Evolutionary conservation across 75 land plant species (phyloP), one percentile per base, ranked within the genome.

Genomic region (Chamaecyparis obtusa): DNA sequence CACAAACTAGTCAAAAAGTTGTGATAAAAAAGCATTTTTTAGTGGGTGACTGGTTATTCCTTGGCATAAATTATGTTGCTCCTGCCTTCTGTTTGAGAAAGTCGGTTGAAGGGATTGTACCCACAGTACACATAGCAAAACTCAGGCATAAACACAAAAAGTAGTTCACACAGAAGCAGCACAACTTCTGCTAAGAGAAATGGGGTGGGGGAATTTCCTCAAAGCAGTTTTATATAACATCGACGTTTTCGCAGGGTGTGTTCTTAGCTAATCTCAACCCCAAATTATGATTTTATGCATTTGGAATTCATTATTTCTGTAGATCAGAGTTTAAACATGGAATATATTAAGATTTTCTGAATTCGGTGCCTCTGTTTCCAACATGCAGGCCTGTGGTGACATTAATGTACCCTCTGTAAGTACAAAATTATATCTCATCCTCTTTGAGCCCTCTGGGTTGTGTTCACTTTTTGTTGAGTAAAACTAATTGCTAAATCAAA

Each of bases 361-460:
- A 71, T 21, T 35, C 9, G 57, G 35, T 71, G 75, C 2, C 33
- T 33, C 16, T 32, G 19, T 44, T 80, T 56, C 16, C 72, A 9
- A 64, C 56, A 17, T 37, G 15, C 94, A 94, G 96, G 87, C 96
- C 96, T 24, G 91, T 86, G 30, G 88, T 91, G 55, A 93, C 91
- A 91, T 91, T 94, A 84, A 88, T 94, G 1, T 94, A 91, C 90
- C 96, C 96, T 77, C 84, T 94, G 96, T 94, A 92, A 93, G 96
- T 85, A 24, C 36, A 74, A 24, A 10, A 74, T 32, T n/a, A 11
- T 24, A 11, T 13, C 36, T 33, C 1, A 32, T 2, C 36, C 33
- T 33, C 78, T 55, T 54, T 41, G 16, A 27, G 80, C 32, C 46
- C 8, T 36, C 46, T 19, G 27, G 55, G 36, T 9, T 21, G 3